Evolutionary conservation across 2,329 filamentous ascomycete genomes (phyloP), one percentile per base, ranked within the genome.

Genomic region (Scedosporium boydii): DNA sequence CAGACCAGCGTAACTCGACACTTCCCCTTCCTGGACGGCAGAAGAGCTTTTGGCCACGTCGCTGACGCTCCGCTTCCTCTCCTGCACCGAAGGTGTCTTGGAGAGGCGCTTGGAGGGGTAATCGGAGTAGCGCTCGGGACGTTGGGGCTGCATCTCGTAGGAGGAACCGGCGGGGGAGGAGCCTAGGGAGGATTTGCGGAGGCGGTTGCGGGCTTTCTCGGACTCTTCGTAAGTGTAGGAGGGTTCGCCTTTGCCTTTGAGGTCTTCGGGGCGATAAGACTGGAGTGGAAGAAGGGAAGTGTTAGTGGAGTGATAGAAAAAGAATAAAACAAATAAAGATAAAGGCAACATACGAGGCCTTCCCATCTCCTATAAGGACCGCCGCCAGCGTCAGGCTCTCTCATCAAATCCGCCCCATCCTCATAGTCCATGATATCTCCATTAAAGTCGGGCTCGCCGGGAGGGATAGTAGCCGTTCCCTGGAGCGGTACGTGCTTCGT

Each of bases 371-470:
- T 89, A 71, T 95, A 96, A 14, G 89, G 81, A n/a, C 87, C 89
- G 16, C 89, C 90, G 0, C 76, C 71, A 3, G 84, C 83, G 64
- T 88, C 84, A 0, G 77, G 75, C 69, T 93, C 90, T 59, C 87
- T 81, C 88, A 93, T 92, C 71, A 96, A 79, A 69, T 96, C 91
- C 2, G 87, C 82, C n/a, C 92, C 92, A 70, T 97, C 92, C 69
- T 91, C 80, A 69, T 97, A 97, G 29, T 87, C 67, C 79, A 96
- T 90, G 10, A 82, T 77, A 61, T 85, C 81, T 2, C 93, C 93
- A 62, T 84, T 80, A 18, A 82, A 75, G 71, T 96, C 92, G 1
- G 75, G 75, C 67, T 82, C 75, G 23, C 93, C 92, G 0, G 89
- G 86, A 1, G 93, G 90, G n/a, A 95, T 83, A 18, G 78, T 78